Percentiles rank a stretch among this genome's conserved stretches.
These are phyloP conservation scores for Globisporangium sylvaticum DNA, from an alignment of 352 stramenopile species.

Conservation along the genomic window DNA sequence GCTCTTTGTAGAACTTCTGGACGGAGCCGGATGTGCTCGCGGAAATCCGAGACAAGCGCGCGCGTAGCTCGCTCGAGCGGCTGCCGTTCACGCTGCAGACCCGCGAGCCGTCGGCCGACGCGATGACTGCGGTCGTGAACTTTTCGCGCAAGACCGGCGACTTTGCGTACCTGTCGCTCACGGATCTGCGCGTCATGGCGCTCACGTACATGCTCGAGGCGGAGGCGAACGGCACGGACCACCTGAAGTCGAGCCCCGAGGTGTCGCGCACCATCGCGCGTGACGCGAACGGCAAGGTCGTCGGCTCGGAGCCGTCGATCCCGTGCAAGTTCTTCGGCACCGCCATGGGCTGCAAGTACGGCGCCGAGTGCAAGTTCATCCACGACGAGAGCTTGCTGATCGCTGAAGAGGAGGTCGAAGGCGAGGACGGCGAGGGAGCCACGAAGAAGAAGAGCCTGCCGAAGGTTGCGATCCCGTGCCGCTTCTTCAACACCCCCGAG, in stretches of 20 bases:
- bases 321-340: constrained; percentile 81
- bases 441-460: constrained; percentile 21
- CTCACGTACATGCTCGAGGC: constrained; percentile 84
- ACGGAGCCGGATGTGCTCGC: constrained; percentile 80
- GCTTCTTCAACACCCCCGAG: constrained; percentile 68
- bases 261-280: constrained; percentile 61
- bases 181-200: constrained; percentile 85
- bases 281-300: constrained; percentile 62
- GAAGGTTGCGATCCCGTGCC: constrained; percentile 76
- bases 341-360: constrained; percentile 79
- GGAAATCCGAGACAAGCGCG: constrained; percentile 83
- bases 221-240: constrained; percentile 60
- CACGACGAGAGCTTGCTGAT: constrained; percentile 46
- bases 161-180: constrained; percentile 81
- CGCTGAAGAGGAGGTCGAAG: constrained; percentile 13
- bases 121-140: constrained; percentile 73
- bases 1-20: constrained; percentile 67
- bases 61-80: constrained; percentile 59
- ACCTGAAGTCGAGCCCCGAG: constrained; percentile 71
- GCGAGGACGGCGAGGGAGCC: constrained; percentile 8
- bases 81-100: constrained; percentile 76
- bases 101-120: constrained; percentile 74
- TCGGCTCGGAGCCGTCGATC: constrained; percentile 43
- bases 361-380: constrained; percentile 74
- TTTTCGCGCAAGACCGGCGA: constrained; percentile 86